Base-by-base conservation (phyloP, 495 filamentous ascomycete species). In the Penicillium verhagenii region DNA sequence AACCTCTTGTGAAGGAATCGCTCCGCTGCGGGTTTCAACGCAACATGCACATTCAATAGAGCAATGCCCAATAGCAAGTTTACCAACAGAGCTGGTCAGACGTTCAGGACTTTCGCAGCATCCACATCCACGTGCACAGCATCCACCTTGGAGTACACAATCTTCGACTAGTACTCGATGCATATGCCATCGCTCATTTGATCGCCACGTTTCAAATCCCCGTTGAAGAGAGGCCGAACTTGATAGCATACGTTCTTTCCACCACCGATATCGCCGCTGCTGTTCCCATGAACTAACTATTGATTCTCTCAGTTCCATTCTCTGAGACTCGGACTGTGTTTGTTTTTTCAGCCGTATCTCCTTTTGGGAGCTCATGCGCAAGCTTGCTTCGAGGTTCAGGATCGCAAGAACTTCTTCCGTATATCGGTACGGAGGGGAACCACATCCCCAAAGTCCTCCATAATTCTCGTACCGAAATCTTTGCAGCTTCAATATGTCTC, bases 31-130 rank as follows among this genome's bases (percentile, higher is more conserved):
- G 40, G 20, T 44, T 44, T 44, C 40, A 24, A 25, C 20, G 40
- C 40, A 44, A 44, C 40, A 44, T 44, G 40, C 20, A 44, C 40
- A 44, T 44, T 44, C 40, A 44, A 44, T 44, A 44, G 40, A 44
- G 40, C 40, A 44, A 44, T 44, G 40, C 14, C 40, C 40, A 44
- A 44, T 44, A 44, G 40, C 40, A 25, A 44, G 40, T 44, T 44
- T 44, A 44, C 20, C 40, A 44, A 44, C 40, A 44, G 40, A 44
- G 40, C 40, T 44, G 40, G 40, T 44, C 40, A 44, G 40, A 44
- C 20, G 40, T 44, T 44, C 40, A 44, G 40, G 40, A 44, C 11
- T 44, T 44, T 44, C 40, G 40, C 40, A 44, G 40, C 40, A 44
- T 44, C 40, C 40, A 44, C 40, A 44, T 44, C 40, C 40, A 24